A percentile compares a stretch with the other conserved stretches of the same genome.
Evolutionary conservation across 2,329 filamentous ascomycete genomes (phyloP).

Genomic region (Arthrobotrys sphaeroides): DNA sequence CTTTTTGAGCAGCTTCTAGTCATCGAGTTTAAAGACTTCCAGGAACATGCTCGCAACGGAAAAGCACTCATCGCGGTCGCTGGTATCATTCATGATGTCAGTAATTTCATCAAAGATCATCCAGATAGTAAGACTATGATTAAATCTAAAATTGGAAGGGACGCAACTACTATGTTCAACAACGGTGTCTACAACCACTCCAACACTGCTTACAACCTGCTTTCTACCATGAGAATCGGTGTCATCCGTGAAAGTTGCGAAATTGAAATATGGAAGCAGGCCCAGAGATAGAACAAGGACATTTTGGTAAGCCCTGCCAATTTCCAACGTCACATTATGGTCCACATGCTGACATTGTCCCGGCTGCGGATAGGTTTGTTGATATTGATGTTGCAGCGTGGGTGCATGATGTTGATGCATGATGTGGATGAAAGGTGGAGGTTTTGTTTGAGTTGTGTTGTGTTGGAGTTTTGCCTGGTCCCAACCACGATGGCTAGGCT

Average conservation of each 20-base stretch:
- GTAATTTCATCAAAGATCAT: conserved; percentile 85
- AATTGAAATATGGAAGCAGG: conserved; percentile 92
- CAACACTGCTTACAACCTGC: conserved; percentile 87
- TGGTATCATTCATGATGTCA: conserved; percentile 85
- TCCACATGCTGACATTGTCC: neutral
- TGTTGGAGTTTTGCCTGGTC: too few relatives aligned
- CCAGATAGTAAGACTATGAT: conserved; percentile 89
- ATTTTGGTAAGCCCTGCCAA: conserved; percentile 60
- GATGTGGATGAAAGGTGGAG: too few relatives aligned
- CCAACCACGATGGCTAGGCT: too few relatives aligned
- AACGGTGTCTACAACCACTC: conserved; percentile 89
- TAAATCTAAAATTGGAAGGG: conserved; percentile 81
- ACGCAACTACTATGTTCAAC: conserved; percentile 90
- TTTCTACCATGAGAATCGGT: conserved; percentile 87
- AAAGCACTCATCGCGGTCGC: conserved; percentile 80
- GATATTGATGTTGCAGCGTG: too few relatives aligned
- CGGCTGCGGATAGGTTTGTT: too few relatives aligned
- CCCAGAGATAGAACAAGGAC: conserved; percentile 84
- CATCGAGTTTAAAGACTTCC: conserved; percentile 86
- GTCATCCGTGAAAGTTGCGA: conserved; percentile 87
- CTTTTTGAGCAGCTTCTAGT: conserved; percentile 86
- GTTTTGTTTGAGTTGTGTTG: too few relatives aligned
- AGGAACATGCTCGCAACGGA: conserved; percentile 78
- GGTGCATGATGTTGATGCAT: too few relatives aligned
- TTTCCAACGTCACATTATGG: neutral